phyloP scores from a whole-genome alignment of 208 protist genomes.

The Acanthamoeba culbertsoni region DNA sequence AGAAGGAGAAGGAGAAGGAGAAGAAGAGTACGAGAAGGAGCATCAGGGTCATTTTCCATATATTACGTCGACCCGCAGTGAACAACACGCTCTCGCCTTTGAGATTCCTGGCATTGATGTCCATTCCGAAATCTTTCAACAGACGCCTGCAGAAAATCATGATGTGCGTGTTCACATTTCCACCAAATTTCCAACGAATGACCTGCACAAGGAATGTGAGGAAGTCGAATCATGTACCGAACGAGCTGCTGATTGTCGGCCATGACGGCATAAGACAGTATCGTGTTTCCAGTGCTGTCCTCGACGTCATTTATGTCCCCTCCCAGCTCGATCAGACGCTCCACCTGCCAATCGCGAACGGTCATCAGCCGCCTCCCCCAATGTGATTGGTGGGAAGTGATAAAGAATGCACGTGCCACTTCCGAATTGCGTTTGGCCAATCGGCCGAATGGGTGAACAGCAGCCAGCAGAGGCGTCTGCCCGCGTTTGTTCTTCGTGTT shows the following conservation, averaged over 20 bases:
- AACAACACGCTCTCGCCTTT: background rate
- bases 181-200: background rate
- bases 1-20: background rate
- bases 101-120: background rate
- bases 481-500: background rate
- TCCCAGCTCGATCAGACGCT: background rate
- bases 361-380: too few species aligned
- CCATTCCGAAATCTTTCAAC: background rate
- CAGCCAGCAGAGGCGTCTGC: background rate
- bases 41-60: background rate
- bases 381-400: background rate
- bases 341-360: background rate
- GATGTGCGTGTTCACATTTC: background rate
- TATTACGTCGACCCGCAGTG: background rate
- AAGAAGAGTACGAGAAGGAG: background rate
- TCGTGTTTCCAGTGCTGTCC: background rate
- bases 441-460: background rate
- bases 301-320: background rate
- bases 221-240: background rate
- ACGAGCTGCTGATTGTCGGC: background rate
- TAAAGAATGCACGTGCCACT: background rate
- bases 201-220: background rate
- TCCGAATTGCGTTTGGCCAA: background rate
- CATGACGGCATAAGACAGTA: background rate
- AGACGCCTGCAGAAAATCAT: too few species aligned